Percentiles rank a stretch among this genome's conserved stretches.
Conservation (phyloP, 257 asterid species). For the Ballota nigra region DNA sequence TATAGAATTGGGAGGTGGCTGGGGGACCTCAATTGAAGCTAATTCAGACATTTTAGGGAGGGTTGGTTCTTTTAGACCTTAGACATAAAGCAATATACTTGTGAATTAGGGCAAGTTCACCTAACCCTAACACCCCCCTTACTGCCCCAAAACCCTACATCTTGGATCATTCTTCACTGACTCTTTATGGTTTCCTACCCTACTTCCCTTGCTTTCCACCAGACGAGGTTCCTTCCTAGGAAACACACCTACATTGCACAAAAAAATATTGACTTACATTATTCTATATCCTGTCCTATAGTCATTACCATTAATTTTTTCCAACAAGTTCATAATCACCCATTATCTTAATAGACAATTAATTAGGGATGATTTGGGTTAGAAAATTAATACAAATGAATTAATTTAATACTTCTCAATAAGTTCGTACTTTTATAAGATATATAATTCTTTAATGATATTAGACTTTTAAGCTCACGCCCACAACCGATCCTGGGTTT, state of each 20-base stretch:
- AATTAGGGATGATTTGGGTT: too few relatives aligned
- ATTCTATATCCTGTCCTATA: background rate
- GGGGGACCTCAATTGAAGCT: slow-evolving; percentile 22
- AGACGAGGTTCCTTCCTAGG: slow-evolving; percentile 62
- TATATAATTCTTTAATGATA: too few relatives aligned
- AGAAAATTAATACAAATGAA: too few relatives aligned
- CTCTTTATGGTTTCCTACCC: slow-evolving; percentile 33
- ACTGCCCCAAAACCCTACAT: background rate
- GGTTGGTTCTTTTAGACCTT: slow-evolving; percentile 27
- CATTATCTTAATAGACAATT: too few relatives aligned
- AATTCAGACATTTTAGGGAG: slow-evolving; percentile 34
- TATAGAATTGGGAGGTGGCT: slow-evolving; percentile 17
- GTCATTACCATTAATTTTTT: background rate
- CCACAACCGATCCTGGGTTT: too few relatives aligned
- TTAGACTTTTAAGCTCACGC: too few relatives aligned
- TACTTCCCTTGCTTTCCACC: slow-evolving; percentile 51
- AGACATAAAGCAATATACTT: slow-evolving; percentile 11
- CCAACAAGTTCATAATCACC: background rate
- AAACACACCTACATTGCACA: slow-evolving; percentile 38
- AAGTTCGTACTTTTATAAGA: too few relatives aligned
- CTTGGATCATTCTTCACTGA: slow-evolving; percentile 11
- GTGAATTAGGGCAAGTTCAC: slow-evolving; percentile 46
- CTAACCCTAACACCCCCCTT: slow-evolving; percentile 31
- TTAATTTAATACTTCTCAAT: too few relatives aligned
- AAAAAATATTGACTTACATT: slow-evolving; percentile 18